Conservation (phyloP, 768 basidiomycete species). For the Boletus bicolor region DNA sequence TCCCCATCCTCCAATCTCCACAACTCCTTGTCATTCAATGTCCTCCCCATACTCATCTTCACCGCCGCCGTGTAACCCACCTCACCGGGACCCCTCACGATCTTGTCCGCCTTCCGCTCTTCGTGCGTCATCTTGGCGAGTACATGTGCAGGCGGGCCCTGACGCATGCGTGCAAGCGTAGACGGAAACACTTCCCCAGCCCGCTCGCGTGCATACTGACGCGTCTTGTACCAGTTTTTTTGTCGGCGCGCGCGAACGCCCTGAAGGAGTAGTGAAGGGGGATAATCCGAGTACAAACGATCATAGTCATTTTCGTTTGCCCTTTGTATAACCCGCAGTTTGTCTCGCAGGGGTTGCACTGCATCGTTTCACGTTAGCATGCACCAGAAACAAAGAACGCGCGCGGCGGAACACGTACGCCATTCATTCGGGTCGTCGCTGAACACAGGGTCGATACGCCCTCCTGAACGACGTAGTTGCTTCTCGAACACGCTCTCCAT, state of each 20-base stretch:
- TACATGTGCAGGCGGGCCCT: slow-evolving; percentile 65
- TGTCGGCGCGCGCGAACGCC: slow-evolving; percentile 57
- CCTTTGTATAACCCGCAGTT: slow-evolving; percentile 30
- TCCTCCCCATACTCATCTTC: slow-evolving; percentile 55
- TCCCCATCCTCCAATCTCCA: slow-evolving; percentile 36
- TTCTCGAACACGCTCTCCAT: slow-evolving; percentile 41
- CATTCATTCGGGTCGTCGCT: slow-evolving; percentile 18
- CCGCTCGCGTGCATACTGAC: slow-evolving; percentile 56
- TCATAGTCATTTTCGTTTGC: slow-evolving; percentile 39
- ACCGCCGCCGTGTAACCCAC: slow-evolving; percentile 70
- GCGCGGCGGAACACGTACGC: slow-evolving; percentile 14
- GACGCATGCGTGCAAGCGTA: slow-evolving; percentile 45
- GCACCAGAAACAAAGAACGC: neutral
- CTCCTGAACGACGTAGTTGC: slow-evolving; percentile 17
- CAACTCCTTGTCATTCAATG: slow-evolving; percentile 35
- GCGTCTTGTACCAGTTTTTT: slow-evolving; percentile 63
- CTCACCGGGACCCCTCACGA: slow-evolving; percentile 52
- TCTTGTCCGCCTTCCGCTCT: slow-evolving; percentile 46
- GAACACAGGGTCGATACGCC: slow-evolving; percentile 26
- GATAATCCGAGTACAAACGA: slow-evolving; percentile 42
- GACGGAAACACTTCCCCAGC: slow-evolving; percentile 56
- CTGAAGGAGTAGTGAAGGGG: slow-evolving; percentile 45
- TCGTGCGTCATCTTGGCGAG: slow-evolving; percentile 49
- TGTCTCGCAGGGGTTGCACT: slow-evolving; percentile 39
- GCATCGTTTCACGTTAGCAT: slow-evolving; percentile 5